phyloP scores from a whole-genome alignment of 495 filamentous ascomycete species.

The Penicillium alfredii region DNA sequence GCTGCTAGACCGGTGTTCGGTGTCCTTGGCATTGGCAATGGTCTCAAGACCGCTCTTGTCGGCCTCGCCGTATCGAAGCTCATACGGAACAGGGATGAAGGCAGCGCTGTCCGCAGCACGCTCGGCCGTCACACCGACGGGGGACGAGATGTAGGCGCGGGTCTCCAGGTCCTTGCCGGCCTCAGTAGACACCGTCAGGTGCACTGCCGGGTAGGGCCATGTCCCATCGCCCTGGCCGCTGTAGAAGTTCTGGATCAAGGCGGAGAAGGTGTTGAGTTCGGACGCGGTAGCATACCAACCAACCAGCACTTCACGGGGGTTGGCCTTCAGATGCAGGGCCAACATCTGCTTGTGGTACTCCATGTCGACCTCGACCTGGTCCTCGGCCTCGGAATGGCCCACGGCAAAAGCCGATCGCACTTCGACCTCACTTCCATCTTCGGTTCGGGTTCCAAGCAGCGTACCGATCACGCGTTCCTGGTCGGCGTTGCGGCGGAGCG shows the following conservation, averaged over 20 bases:
- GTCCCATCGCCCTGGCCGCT: conserved; percentile 93
- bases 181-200: conserved; percentile 87
- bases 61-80: conserved; percentile 83
- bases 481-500: conserved; percentile 78
- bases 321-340: conserved; percentile 83
- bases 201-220: conserved; percentile 91
- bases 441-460: conserved; percentile 81
- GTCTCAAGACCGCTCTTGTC: conserved; percentile 89
- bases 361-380: conserved; percentile 99
- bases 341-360: conserved; percentile 99
- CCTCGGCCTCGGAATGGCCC: conserved; percentile 93
- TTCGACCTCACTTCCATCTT: conserved; percentile 94
- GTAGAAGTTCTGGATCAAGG: conserved; percentile 99
- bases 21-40: conserved; percentile 73
- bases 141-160: conserved; percentile 86
- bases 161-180: conserved; percentile 79
- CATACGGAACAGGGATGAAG: conserved; percentile 92
- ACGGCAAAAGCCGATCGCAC: conserved; percentile 95
- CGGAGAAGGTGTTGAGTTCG: conserved; percentile 95
- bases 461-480: conserved; percentile 96
- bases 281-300: conserved; percentile 97
- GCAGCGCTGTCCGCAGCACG: conserved; percentile 89
- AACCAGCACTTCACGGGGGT: conserved; percentile 87
- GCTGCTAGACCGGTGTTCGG: conserved; percentile 62
- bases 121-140: conserved; percentile 91